Evolutionary conservation across 371 early-diverging fungal genomes (phyloP).

Genomic region (Paramicrosporidium saccamoebae): DNA sequence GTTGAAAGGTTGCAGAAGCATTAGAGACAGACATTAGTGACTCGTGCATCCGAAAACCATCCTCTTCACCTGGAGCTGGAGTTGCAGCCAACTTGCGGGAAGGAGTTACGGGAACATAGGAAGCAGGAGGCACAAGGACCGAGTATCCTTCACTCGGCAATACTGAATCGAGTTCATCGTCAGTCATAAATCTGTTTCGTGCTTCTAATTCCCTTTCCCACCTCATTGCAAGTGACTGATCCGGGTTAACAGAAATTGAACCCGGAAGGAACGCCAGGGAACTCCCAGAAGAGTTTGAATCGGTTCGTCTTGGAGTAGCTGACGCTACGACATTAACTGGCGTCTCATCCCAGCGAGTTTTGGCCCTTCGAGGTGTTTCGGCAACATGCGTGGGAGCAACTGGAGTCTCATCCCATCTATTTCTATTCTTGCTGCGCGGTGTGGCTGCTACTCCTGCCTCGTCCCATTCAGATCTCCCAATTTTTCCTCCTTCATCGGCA

Average conservation of each 20-base stretch:
- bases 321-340: conserved; percentile 16
- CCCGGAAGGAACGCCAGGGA: conserved; percentile 1
- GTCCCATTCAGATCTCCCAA: conserved; percentile 22
- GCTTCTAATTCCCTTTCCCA: conserved; percentile 54
- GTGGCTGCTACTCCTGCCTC: conserved; percentile 11
- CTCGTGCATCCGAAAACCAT: conserved; percentile 55
- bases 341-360: conserved; percentile 20
- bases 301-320: conserved; percentile 18
- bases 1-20: conserved; percentile 1
- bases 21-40: conserved; percentile 3
- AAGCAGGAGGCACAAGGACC: conserved; percentile 54
- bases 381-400: conserved; percentile 7
- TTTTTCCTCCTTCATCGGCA: conserved; percentile 3
- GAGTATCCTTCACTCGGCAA: conserved; percentile 67
- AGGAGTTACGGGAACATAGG: conserved; percentile 76
- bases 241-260: conserved; percentile 39
- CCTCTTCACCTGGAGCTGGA: conserved; percentile 38
- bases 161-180: conserved; percentile 74
- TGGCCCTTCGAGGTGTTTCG: conserved; percentile 9
- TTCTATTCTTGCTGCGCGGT: conserved; percentile 4
- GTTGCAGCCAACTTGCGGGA: conserved; percentile 76
- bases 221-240: conserved; percentile 11
- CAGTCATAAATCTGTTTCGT: conserved; percentile 47
- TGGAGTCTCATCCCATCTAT: conserved; percentile 37
- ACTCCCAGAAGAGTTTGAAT: conserved; percentile 2